Evolutionary conservation across 2,329 filamentous ascomycete genomes (phyloP).

Genomic region (Penicillium expansum): DNA sequence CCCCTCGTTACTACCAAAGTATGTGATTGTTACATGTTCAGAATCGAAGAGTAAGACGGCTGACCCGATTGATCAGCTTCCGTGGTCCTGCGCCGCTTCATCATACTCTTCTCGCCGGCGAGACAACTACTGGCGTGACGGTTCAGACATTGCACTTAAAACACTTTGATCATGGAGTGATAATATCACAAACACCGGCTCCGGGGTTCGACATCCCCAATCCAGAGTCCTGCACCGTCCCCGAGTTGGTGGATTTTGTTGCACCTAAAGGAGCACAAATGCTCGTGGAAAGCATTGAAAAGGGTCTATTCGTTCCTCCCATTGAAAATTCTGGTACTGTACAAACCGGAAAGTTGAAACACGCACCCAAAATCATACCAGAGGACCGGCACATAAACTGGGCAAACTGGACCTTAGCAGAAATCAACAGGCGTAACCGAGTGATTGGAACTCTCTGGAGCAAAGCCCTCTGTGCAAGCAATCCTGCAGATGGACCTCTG

Average conservation of each 20-base stretch:
- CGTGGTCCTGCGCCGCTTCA: conserved; percentile 84
- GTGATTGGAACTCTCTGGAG: conserved; percentile 69
- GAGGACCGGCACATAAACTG: conserved; percentile 64
- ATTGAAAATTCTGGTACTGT: conserved; percentile 36
- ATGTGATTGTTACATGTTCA: conserved; percentile 26
- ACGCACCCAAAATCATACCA: conserved; percentile 72
- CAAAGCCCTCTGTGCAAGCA: conserved; percentile 30
- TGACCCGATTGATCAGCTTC: conserved; percentile 52
- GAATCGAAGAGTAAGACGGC: neutral
- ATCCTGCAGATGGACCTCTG: conserved; percentile 12
- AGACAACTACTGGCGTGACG: conserved; percentile 67
- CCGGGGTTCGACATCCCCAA: conserved; percentile 56
- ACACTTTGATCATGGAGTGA: conserved; percentile 73
- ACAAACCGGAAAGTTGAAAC: conserved; percentile 33
- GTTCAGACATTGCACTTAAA: conserved; percentile 79
- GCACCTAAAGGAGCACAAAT: conserved; percentile 66
- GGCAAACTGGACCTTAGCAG: conserved; percentile 51
- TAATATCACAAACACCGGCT: conserved; percentile 67
- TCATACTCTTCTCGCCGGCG: conserved; percentile 68
- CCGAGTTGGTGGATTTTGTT: conserved; percentile 54
- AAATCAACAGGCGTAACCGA: conserved; percentile 56
- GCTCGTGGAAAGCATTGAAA: conserved; percentile 64
- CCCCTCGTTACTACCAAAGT: conserved; percentile 85
- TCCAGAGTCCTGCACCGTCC: conserved; percentile 47
- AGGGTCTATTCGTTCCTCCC: conserved; percentile 64